A percentile compares a stretch with the other conserved stretches of the same genome.
Conservation (phyloP, 2,329 filamentous ascomycete species). For the Dothideomycetidae sp. region DNA sequence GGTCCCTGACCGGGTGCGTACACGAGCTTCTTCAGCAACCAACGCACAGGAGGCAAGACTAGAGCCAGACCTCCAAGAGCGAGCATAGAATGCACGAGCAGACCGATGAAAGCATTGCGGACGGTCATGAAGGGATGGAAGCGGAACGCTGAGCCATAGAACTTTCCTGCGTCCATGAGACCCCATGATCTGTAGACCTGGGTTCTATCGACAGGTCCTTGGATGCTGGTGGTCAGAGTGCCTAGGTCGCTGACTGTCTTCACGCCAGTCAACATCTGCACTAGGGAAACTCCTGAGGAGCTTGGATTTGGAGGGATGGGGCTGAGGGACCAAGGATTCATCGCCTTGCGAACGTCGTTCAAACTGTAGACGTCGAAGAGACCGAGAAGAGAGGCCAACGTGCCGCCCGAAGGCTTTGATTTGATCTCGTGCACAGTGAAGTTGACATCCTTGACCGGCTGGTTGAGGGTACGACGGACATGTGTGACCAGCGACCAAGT, state of each 20-base stretch:
- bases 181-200: slow-evolving; percentile 48
- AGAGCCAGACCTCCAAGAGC: slow-evolving; percentile 33
- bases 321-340: slow-evolving; percentile 39
- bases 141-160: slow-evolving; percentile 44
- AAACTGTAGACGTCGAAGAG: slow-evolving; percentile 36
- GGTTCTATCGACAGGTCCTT: slow-evolving; percentile 38
- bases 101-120: slow-evolving; percentile 33
- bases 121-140: slow-evolving; percentile 44
- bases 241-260: slow-evolving; percentile 42
- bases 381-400: slow-evolving; percentile 50
- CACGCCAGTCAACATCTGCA: slow-evolving; percentile 36
- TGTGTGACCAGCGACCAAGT: slow-evolving; percentile 39
- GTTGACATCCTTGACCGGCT: slow-evolving; percentile 37
- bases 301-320: slow-evolving; percentile 26
- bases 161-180: slow-evolving; percentile 35
- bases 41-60: slow-evolving; percentile 38
- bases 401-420: slow-evolving; percentile 42
- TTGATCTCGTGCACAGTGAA: slow-evolving; percentile 41
- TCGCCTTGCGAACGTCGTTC: slow-evolving; percentile 32
- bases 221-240: slow-evolving; percentile 40
- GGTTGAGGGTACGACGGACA: slow-evolving; percentile 37
- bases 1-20: slow-evolving; percentile 39
- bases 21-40: slow-evolving; percentile 32
- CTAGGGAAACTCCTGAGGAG: slow-evolving; percentile 20
- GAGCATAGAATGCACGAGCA: slow-evolving; percentile 36